Evolutionary conservation across 495 filamentous ascomycete genomes (phyloP).

Genomic region (Trichoderma virens): DNA sequence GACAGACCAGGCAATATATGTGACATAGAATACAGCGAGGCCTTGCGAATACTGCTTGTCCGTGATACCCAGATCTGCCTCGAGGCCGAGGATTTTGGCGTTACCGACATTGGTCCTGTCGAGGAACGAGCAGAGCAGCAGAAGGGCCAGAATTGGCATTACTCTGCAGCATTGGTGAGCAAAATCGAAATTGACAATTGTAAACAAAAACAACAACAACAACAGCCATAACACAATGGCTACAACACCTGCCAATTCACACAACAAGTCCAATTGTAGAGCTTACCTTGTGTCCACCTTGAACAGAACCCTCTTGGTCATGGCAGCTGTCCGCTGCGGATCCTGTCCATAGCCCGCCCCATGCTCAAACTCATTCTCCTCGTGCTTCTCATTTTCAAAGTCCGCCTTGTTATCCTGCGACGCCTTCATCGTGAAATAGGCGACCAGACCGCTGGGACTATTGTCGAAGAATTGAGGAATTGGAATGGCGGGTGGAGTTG

Average conservation of each 20-base stretch:
- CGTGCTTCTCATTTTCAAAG: neutral
- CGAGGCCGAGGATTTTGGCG: slow-evolving; percentile 53
- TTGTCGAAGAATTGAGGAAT: too few species aligned
- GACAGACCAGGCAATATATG: slow-evolving; percentile 36
- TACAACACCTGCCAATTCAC: too few species aligned
- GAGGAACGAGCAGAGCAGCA: slow-evolving; percentile 62
- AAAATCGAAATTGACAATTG: neutral
- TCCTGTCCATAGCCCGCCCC: neutral
- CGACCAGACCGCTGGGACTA: too few species aligned
- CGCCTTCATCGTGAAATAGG: neutral
- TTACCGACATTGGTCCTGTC: slow-evolving; percentile 62
- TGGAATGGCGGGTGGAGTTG: too few species aligned
- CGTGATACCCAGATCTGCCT: slow-evolving; percentile 55
- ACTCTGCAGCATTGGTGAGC: slow-evolving; percentile 13
- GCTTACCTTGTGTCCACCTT: slow-evolving; percentile 22
- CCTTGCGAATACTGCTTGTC: slow-evolving; percentile 45
- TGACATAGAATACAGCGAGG: slow-evolving; percentile 47
- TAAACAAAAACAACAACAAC: neutral
- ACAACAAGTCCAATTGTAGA: too few species aligned
- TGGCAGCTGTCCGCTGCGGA: neutral
- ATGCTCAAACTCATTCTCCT: neutral
- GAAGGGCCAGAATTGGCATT: slow-evolving; percentile 45
- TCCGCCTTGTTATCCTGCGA: neutral
- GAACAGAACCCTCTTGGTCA: slow-evolving; percentile 17
- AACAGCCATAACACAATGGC: neutral